Percentiles rank a stretch among this genome's conserved stretches.
Conservation (phyloP, 2,329 filamentous ascomycete species). For the Trichoderma hamatum region DNA sequence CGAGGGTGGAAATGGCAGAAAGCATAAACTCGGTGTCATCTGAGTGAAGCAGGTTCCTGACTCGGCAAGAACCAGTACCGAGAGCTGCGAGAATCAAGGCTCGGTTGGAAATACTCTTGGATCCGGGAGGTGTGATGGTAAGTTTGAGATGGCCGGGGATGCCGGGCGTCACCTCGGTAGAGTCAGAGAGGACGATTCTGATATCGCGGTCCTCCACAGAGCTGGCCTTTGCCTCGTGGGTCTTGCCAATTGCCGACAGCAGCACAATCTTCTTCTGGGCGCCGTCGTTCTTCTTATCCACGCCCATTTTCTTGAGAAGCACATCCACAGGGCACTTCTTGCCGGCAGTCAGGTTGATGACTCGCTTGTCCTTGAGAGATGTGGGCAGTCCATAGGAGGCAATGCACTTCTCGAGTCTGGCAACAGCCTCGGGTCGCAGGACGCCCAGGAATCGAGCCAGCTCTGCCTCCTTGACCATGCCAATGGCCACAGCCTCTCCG, state of each 20-base stretch:
- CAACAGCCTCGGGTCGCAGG: slow-evolving; percentile 82
- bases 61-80: slow-evolving; percentile 79
- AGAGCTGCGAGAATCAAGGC: slow-evolving; percentile 93
- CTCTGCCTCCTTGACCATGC: slow-evolving; percentile 98
- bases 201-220: slow-evolving; percentile 87
- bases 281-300: slow-evolving; percentile 98
- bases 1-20: slow-evolving; percentile 81
- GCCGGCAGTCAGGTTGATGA: slow-evolving; percentile 79
- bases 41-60: slow-evolving; percentile 91
- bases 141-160: slow-evolving; percentile 67
- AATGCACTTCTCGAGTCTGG: slow-evolving; percentile 88
- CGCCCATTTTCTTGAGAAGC: slow-evolving; percentile 88
- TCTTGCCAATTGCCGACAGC: slow-evolving; percentile 85
- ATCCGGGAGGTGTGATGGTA: slow-evolving; percentile 85
- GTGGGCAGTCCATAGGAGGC: slow-evolving; percentile 90
- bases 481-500: slow-evolving; percentile 93
- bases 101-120: slow-evolving; percentile 96
- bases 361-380: slow-evolving; percentile 78
- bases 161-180: slow-evolving; percentile 72
- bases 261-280: slow-evolving; percentile 95
- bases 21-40: slow-evolving; percentile 98
- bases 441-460: slow-evolving; percentile 86
- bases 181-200: slow-evolving; percentile 78
- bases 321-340: slow-evolving; percentile 87
- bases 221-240: slow-evolving; percentile 83